Base-by-base conservation (phyloP, 768 basidiomycete genomes). In the Hygrophorus pudorinus region DNA sequence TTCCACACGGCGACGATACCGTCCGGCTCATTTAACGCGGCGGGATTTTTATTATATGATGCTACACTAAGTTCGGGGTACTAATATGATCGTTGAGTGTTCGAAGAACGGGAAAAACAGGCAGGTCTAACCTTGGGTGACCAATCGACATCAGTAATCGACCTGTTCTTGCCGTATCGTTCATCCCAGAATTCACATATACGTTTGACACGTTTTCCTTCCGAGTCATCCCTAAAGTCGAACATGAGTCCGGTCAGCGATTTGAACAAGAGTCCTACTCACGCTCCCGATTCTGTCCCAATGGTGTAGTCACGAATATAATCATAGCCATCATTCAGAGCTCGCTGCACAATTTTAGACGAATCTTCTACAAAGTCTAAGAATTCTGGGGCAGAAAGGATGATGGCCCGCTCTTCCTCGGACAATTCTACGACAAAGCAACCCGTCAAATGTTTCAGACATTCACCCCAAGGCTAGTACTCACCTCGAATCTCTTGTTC, bases 1-100 rank as follows among this genome's bases (percentile, higher is more conserved):
- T 98, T 98, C 96, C 96, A 99, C 3, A 99, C 85, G 2, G 89
- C 88, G 18, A 94, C 96, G 42, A 98, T 83, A 7, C 96, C 96
- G 52, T 97, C 93, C 0, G 96, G 94, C 58, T 98, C 96, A 53
- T 96, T 93, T 37, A 91, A 61, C 0, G 91, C 87, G 3, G 85
- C 81, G 5, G 90, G 82, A 53, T 97, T 97, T 70, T 96, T 97
- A 70, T 98, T 99, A 59, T 99, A 99, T 3, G 96, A 86, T 0
- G 96, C 92, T 14, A 88, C 88, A 47, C 84, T 87, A 18, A 99
- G 76, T 63, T 99, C 96, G 5, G 92, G 94, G 56, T 89, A 98
- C 94, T 97, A 47, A 9, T 28, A 43, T 32, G 33, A 12, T 32
- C 21, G 11, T 41, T 20, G 50, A 11, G n/a, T 13, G 32, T 14